phyloP scores from a whole-genome alignment of 2,329 filamentous ascomycete species.

The Epichloe hybrida region DNA sequence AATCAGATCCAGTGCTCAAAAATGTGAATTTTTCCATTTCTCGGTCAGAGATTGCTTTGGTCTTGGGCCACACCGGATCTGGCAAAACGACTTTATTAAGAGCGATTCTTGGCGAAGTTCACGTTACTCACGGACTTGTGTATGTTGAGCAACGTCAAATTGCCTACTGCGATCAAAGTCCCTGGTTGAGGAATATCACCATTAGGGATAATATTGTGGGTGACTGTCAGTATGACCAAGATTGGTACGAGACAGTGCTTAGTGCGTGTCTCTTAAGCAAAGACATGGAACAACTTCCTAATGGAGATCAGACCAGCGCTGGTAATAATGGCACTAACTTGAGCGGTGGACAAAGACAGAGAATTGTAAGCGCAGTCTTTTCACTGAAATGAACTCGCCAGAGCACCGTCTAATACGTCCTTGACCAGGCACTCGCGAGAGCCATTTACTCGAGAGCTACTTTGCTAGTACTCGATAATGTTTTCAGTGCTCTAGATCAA shows the following conservation, averaged over 20 bases:
- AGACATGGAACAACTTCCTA: conserved; percentile 15
- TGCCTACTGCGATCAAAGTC: background rate
- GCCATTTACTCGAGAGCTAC: conserved; percentile 24
- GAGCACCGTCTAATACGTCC: background rate
- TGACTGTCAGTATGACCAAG: conserved; percentile 4
- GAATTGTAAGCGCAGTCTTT: conserved; percentile 13
- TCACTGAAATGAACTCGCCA: background rate
- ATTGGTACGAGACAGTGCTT: conserved; percentile 8
- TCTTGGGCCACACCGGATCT: conserved; percentile 15
- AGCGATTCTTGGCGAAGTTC: conserved; percentile 6
- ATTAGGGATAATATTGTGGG: conserved; percentile 15
- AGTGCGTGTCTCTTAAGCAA: conserved; percentile 10
- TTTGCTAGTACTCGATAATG: background rate
- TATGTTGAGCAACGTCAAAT: background rate
- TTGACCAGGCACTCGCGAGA: conserved; percentile 21
- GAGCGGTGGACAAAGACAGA: conserved; percentile 24
- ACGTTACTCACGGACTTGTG: conserved; percentile 6
- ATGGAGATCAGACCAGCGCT: conserved; percentile 18
- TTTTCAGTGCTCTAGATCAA: conserved; percentile 2
- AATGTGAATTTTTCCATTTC: conserved; percentile 1
- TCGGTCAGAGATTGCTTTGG: conserved; percentile 2
- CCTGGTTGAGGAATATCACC: conserved; percentile 12
- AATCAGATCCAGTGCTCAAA: conserved; percentile 17
- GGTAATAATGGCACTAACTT: conserved; percentile 22
- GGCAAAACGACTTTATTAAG: conserved; percentile 7